Percentiles rank a stretch among this genome's conserved stretches.
Conservation (phyloP, 106 monocot species). For the Phalaenopsis aphrodite region DNA sequence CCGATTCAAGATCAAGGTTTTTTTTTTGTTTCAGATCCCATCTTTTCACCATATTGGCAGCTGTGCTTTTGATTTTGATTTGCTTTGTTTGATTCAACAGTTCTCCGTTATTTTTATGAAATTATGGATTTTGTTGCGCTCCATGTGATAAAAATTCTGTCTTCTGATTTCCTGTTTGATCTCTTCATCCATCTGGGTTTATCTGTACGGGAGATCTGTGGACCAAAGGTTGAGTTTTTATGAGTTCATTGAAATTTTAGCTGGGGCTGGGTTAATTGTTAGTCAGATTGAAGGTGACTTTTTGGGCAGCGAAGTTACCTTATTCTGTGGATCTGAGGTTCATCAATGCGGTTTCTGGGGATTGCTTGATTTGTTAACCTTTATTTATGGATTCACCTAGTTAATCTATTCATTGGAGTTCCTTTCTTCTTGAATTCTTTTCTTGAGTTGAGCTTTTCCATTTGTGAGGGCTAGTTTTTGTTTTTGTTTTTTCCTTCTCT, state of each 20-base stretch:
- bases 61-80: not conserved
- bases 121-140: not conserved
- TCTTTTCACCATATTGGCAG: not conserved
- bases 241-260: not conserved
- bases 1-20: constrained; percentile 68
- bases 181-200: not conserved
- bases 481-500: not conserved
- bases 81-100: not conserved
- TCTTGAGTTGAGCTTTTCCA: not conserved
- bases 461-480: not conserved
- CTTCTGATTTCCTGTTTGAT: not conserved
- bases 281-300: not conserved
- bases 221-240: not conserved
- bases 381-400: not conserved
- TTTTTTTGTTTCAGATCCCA: not conserved
- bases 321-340: not conserved
- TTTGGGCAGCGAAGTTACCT: not conserved
- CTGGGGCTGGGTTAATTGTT: not conserved
- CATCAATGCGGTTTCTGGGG: not conserved
- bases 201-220: not conserved
- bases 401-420: not conserved
- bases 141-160: not conserved
- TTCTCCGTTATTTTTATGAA: not conserved
- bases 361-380: not conserved
- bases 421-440: not conserved